Percentiles rank a stretch among this genome's conserved stretches.
Conservation (phyloP, 495 filamentous ascomycete species). For the Hypoxylon cercidicola region DNA sequence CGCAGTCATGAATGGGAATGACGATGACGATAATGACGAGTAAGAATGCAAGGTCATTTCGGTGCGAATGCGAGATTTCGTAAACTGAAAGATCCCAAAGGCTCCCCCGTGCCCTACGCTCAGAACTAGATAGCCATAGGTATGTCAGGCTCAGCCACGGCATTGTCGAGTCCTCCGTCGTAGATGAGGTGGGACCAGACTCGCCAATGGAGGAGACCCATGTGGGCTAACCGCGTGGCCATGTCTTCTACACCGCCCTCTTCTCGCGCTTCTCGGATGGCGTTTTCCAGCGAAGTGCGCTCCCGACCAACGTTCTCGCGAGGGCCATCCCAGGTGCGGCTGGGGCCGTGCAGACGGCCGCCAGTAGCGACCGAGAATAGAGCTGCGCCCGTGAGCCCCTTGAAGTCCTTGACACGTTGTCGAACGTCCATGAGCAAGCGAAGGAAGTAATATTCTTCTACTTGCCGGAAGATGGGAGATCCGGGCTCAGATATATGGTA, state of each 20-base stretch:
- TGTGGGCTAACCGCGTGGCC: constrained; percentile 77
- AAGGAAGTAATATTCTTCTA: constrained; percentile 54
- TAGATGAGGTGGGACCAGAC: constrained; percentile 83
- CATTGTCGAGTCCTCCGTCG: constrained; percentile 47
- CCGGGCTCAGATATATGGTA: constrained; percentile 47
- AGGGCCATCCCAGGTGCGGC: constrained; percentile 38
- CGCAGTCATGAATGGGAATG: constrained; percentile 22
- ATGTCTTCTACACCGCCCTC: constrained; percentile 71
- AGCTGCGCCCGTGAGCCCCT: constrained; percentile 57
- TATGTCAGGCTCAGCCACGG: constrained; percentile 37
- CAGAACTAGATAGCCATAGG: constrained; percentile 39
- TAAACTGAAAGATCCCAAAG: constrained; percentile 7
- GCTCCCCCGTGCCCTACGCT: constrained; percentile 3
- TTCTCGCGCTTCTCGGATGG: constrained; percentile 53
- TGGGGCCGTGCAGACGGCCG: constrained; percentile 47
- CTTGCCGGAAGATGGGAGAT: constrained; percentile 50
- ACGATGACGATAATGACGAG: constrained; percentile 24
- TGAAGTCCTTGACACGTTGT: constrained; percentile 60
- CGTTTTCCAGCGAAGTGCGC: constrained; percentile 35
- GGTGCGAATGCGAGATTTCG: constrained; percentile 18
- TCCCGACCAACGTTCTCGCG: constrained; percentile 43
- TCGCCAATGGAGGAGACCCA: constrained; percentile 85
- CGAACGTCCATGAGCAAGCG: constrained; percentile 55
- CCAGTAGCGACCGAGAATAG: constrained; percentile 64
- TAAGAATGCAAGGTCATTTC: constrained; percentile 26